Percentiles rank a stretch among this genome's conserved stretches.
These are phyloP conservation scores for Tricholoma bakamatsutake DNA, from an alignment of 768 basidiomycete genomes.

Conservation along the genomic window DNA sequence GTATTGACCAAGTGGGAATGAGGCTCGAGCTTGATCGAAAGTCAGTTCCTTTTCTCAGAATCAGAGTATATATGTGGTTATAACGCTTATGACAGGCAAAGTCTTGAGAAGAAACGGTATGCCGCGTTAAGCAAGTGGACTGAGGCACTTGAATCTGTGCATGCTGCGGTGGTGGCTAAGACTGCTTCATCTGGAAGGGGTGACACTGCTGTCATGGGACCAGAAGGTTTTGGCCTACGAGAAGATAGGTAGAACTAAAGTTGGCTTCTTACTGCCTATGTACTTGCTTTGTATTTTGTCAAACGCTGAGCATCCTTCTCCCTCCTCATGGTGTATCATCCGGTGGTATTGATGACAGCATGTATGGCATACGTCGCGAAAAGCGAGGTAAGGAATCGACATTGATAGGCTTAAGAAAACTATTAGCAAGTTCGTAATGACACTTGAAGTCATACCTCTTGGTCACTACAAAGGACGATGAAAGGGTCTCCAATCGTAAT, in stretches of 20 bases:
- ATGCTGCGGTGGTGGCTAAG: slow-evolving; percentile 71
- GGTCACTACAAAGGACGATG: slow-evolving; percentile 41
- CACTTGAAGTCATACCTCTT: slow-evolving; percentile 5
- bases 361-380: not conserved
- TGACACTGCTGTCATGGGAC: slow-evolving; percentile 28
- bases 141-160: slow-evolving; percentile 70
- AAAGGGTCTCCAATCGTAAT: slow-evolving; percentile 77
- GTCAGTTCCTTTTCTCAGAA: slow-evolving; percentile 40
- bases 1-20: slow-evolving; percentile 95
- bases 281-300: slow-evolving; percentile 14
- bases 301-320: not conserved
- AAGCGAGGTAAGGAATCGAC: not conserved
- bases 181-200: slow-evolving; percentile 42
- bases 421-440: not conserved
- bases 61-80: not conserved
- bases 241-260: slow-evolving; percentile 34
- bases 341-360: not conserved
- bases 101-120: slow-evolving; percentile 83
- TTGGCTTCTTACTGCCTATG: slow-evolving; percentile 11
- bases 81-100: slow-evolving; percentile 48
- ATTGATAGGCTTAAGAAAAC: not conserved
- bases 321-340: not conserved
- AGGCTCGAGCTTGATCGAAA: slow-evolving; percentile 85
- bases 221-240: slow-evolving; percentile 27
- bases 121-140: slow-evolving; percentile 79